Evolutionary conservation across 768 basidiomycete genomes (phyloP).

Genomic region (Boletus subparvulus): DNA sequence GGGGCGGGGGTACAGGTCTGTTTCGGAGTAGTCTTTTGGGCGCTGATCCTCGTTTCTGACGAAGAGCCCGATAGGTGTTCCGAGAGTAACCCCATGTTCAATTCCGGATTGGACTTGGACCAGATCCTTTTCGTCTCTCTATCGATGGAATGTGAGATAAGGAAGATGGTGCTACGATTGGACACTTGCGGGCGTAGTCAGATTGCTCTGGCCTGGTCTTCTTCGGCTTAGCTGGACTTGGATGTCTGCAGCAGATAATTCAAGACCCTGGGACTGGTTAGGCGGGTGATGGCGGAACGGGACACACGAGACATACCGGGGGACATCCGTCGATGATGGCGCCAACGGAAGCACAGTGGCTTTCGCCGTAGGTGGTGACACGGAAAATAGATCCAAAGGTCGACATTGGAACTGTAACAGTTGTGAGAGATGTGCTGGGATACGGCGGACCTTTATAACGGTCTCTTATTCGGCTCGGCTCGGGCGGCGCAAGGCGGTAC

Average conservation of each 20-base stretch:
- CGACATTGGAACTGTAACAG: constrained; percentile 58
- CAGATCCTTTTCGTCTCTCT: constrained; percentile 95
- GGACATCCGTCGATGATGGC: constrained; percentile 98
- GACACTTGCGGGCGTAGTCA: constrained; percentile 86
- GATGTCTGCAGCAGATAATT: constrained; percentile 77
- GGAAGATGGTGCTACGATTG: neutral
- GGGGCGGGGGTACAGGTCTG: constrained; percentile 94
- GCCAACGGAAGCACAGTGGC: constrained; percentile 95
- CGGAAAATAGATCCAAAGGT: constrained; percentile 90
- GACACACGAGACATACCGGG: constrained; percentile 57
- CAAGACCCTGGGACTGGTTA: constrained; percentile 63
- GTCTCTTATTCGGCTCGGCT: neutral
- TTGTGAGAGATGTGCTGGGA: constrained; percentile 15
- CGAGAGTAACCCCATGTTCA: constrained; percentile 92
- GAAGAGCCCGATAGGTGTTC: constrained; percentile 95
- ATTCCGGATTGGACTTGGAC: constrained; percentile 92
- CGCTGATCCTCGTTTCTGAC: constrained; percentile 98
- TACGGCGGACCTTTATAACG: constrained; percentile 23
- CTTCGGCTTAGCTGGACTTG: constrained; percentile 89
- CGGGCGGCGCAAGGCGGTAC: constrained; percentile 23
- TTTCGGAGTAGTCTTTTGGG: constrained; percentile 98
- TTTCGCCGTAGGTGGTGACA: constrained; percentile 97
- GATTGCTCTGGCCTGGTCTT: constrained; percentile 92
- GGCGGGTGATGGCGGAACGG: constrained; percentile 8
- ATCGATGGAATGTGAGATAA: constrained; percentile 4